These are phyloP conservation scores for Sanghuangporus sanghuang DNA, from an alignment of 1,284 basidiomycete species.

Conservation along the genomic window DNA sequence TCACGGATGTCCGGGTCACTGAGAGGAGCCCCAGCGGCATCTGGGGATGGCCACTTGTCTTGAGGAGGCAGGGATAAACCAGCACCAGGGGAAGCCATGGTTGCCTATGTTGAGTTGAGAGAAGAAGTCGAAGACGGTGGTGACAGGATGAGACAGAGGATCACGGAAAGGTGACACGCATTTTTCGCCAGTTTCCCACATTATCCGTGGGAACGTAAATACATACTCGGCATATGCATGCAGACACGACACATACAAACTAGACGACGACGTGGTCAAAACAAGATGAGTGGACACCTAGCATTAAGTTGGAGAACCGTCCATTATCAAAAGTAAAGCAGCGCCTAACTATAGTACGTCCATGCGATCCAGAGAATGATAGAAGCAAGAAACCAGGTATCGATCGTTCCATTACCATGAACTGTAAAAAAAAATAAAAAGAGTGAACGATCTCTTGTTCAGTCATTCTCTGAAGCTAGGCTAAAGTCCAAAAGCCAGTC, in stretches of 20 bases:
- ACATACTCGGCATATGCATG: background rate
- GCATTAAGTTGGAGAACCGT: background rate
- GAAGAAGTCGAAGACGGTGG: background rate
- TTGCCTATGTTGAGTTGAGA: conserved; percentile 21
- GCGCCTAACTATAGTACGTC: background rate
- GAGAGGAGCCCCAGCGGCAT: conserved; percentile 43
- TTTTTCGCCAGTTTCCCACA: background rate
- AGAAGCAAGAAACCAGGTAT: background rate
- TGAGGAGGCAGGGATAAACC: conserved; percentile 28
- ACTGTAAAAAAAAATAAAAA: background rate
- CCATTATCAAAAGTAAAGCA: background rate
- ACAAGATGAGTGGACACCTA: background rate
- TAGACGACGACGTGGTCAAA: background rate
- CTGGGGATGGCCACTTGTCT: conserved; percentile 54
- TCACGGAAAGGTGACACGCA: background rate
- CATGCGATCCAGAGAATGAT: background rate
- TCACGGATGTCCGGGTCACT: conserved; percentile 39
- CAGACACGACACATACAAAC: no score
- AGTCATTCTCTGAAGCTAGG: conserved; percentile 22
- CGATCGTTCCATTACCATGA: background rate
- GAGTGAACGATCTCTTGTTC: background rate
- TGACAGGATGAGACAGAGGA: background rate
- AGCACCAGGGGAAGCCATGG: conserved; percentile 46
- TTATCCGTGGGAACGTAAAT: background rate
- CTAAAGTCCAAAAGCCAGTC: conserved; percentile 43